Percentiles rank a stretch among this genome's conserved stretches.
Evolutionary conservation across 164 flowering plant species (phyloP).

Genomic region (Hamamelis virginiana): DNA sequence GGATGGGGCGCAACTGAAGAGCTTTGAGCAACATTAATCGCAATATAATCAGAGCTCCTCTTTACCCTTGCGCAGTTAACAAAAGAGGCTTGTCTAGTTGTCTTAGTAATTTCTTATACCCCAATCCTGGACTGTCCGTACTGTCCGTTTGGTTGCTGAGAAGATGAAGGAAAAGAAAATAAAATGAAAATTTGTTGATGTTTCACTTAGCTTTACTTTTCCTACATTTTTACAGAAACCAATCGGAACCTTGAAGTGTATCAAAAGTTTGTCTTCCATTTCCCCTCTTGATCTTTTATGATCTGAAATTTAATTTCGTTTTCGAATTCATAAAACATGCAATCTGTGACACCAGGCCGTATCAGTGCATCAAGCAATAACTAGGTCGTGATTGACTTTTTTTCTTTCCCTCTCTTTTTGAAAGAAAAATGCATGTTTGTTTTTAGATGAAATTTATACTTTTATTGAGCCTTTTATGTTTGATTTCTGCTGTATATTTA

Average conservation of each 20-base stretch:
- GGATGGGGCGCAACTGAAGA: conserved; percentile 53
- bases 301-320: too few relatives aligned
- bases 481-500: conserved; percentile 23
- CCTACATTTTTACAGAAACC: neutral
- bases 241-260: too few relatives aligned
- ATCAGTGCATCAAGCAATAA: conserved; percentile 62
- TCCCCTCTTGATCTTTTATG: neutral
- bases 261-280: too few relatives aligned
- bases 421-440: neutral
- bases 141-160: neutral
- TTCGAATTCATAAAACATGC: conserved; percentile 38
- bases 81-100: conserved; percentile 52
- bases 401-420: neutral
- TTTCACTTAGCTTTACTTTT: neutral
- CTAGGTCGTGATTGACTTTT: conserved; percentile 46
- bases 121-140: too few relatives aligned
- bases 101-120: conserved; percentile 40
- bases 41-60: conserved; percentile 54
- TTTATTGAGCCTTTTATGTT: neutral
- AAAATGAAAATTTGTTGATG: neutral
- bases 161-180: neutral
- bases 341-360: conserved; percentile 32
- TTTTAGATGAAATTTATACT: neutral
- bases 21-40: conserved; percentile 60
- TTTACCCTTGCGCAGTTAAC: conserved; percentile 51